Base-by-base conservation (phyloP, 2,329 filamentous ascomycete species). In the Penicillium sp. region DNA sequence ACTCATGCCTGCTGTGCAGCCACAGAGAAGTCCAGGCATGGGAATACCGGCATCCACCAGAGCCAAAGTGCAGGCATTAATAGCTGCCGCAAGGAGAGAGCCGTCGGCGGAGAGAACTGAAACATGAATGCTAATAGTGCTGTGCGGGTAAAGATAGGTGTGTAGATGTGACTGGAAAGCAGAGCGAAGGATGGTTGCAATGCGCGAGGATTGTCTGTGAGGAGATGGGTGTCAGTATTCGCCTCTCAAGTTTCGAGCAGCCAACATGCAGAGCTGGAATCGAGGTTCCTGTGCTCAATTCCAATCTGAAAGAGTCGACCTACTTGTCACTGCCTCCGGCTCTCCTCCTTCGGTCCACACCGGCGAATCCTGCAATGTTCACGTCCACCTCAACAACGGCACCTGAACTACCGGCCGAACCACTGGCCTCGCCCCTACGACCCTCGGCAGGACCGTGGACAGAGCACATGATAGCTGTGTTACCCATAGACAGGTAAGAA, bases 401-500 rank as follows among this genome's bases (percentile, higher is more conserved):
- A 21, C 81, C 82, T 28, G 79, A 78, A 47, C 72, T 71, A 53
- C 70, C 74, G 26, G 67, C 69, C 21, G 70, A 73, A 45, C 73
- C 76, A 49, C 71, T 75, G 13, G 76, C 74, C 52, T 81, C 73
- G 28, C 74, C 69, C 53, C 77, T 72, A 61, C 81, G 74, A 45
- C 81, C 81, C 74, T 99, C 94, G 34, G 83, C 85, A 0, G 94
- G 94, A 0, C 94, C 94, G 1, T 86, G 85, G 44, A 99, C 86
- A 23, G 92, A 90, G 74, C 93, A 96, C 75, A 97, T 89, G 63
- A 99, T 87, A 70, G 96, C 94, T 21, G 94, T 99, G 75, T 97
- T 95, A 65, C 94, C 94, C 87, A 95, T 95, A 70, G 96, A 90
- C 53, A 97, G 85, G 74, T 96, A 96, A 56, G 88, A 90, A 42